A percentile compares a stretch with the other conserved stretches of the same genome.
These are phyloP conservation scores for Glycine latifolia DNA, from an alignment of 306 rosid species.

Conservation along the genomic window DNA sequence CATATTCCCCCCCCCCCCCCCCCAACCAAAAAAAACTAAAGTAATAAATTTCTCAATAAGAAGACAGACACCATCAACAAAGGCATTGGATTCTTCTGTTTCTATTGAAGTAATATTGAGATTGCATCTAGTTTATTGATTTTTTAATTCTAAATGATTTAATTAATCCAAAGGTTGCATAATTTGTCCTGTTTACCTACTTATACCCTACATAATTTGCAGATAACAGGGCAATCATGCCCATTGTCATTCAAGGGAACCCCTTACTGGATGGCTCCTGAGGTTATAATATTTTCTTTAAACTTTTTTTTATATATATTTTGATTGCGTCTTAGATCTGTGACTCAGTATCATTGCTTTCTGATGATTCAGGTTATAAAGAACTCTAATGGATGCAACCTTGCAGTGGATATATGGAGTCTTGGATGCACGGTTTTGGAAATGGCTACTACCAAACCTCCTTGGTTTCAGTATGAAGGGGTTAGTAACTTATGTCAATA, in stretches of 20 bases:
- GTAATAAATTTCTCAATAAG: background rate
- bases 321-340: conserved; percentile 39
- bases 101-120: conserved; percentile 21
- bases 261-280: conserved; percentile 99
- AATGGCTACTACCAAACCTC: conserved; percentile 99
- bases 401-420: conserved; percentile 99
- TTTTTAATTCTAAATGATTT: conserved; percentile 25
- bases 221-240: conserved; percentile 91
- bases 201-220: conserved; percentile 49
- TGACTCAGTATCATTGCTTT: conserved; percentile 35
- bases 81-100: conserved; percentile 25
- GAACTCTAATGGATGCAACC: conserved; percentile 83
- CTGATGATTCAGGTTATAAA: conserved; percentile 76
- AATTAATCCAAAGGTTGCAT: conserved; percentile 34
- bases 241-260: conserved; percentile 97
- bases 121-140: conserved; percentile 24
- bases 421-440: conserved; percentile 99
- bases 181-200: conserved; percentile 45
- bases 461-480: conserved; percentile 99
- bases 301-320: conserved; percentile 30
- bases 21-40: no score
- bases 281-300: conserved; percentile 61
- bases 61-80: background rate
- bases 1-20: no score
- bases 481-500: conserved; percentile 59